Evolutionary conservation across 2,329 filamentous ascomycete genomes (phyloP).

Genomic region (Fusarium hainanense): DNA sequence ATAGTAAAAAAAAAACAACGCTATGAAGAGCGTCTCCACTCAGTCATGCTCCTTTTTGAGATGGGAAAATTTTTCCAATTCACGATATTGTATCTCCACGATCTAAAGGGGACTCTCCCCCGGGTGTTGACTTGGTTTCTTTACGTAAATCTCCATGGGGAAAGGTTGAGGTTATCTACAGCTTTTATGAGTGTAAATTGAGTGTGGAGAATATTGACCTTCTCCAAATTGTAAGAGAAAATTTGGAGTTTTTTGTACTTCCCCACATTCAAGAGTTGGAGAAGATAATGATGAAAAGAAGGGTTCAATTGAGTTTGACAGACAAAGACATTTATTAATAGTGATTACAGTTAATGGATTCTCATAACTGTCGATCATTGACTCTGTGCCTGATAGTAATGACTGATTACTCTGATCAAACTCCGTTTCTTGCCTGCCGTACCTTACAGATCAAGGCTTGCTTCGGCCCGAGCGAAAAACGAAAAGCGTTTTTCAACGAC

Average conservation of each 20-base stretch:
- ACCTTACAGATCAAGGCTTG: background rate
- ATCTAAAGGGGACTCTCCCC: conserved; percentile 10
- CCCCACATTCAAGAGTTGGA: conserved; percentile 7
- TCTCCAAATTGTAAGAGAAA: background rate
- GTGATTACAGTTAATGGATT: background rate
- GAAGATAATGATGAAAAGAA: background rate
- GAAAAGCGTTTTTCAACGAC: background rate
- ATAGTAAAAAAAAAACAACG: conserved; percentile 18
- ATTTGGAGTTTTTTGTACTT: conserved; percentile 2
- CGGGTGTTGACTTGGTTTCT: background rate
- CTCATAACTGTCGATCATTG: background rate
- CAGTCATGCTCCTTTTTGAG: conserved; percentile 8
- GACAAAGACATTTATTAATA: background rate
- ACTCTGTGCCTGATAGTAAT: background rate
- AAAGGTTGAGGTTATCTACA: conserved; percentile 9
- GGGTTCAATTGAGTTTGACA: background rate
- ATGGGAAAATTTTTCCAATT: background rate
- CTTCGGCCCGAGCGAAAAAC: conserved; percentile 1
- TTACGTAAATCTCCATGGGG: conserved; percentile 41
- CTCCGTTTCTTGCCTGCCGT: background rate
- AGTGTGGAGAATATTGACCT: conserved; percentile 7
- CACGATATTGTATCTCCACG: conserved; percentile 11
- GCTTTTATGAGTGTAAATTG: background rate
- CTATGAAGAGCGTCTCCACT: conserved; percentile 20
- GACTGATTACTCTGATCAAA: background rate